Conservation (phyloP, 2,329 filamentous ascomycete species). For the Cyclaneusma minus region DNA sequence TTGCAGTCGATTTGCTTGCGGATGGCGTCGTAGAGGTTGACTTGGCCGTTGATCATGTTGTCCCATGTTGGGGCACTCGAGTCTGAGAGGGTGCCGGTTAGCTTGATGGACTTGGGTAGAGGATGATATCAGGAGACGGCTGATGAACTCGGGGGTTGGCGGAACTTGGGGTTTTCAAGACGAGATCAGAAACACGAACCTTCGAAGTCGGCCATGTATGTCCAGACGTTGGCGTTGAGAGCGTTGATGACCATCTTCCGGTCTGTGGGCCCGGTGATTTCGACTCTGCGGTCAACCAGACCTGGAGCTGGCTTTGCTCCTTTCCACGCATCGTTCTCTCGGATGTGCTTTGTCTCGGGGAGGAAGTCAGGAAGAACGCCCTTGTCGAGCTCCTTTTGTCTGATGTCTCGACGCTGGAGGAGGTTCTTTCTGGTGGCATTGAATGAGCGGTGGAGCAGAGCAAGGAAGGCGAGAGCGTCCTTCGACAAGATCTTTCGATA, state of each 20-base stretch:
- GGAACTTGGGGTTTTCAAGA: not conserved
- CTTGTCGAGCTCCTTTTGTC: conserved; percentile 87
- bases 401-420: conserved; percentile 69
- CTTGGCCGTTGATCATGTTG: conserved; percentile 97
- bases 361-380: conserved; percentile 85
- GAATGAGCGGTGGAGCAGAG: conserved; percentile 89
- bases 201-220: conserved; percentile 99
- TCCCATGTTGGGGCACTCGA: conserved; percentile 95
- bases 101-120: conserved; percentile 5
- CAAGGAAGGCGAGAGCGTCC: conserved; percentile 79
- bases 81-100: conserved; percentile 39
- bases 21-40: conserved; percentile 94
- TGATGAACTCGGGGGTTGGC: not conserved
- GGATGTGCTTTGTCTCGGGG: conserved; percentile 87
- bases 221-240: conserved; percentile 90
- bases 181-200: too few relatives aligned
- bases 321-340: conserved; percentile 87
- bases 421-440: conserved; percentile 77
- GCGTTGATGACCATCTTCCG: conserved; percentile 99
- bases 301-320: conserved; percentile 84
- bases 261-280: conserved; percentile 95
- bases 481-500: conserved; percentile 87
- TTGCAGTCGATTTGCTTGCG: conserved; percentile 93
- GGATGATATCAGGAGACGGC: too few relatives aligned
- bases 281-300: conserved; percentile 80